A percentile compares a stretch with the other conserved stretches of the same genome.
Evolutionary conservation across 2,329 filamentous ascomycete genomes (phyloP).

Genomic region (Trichoderma sp.): DNA sequence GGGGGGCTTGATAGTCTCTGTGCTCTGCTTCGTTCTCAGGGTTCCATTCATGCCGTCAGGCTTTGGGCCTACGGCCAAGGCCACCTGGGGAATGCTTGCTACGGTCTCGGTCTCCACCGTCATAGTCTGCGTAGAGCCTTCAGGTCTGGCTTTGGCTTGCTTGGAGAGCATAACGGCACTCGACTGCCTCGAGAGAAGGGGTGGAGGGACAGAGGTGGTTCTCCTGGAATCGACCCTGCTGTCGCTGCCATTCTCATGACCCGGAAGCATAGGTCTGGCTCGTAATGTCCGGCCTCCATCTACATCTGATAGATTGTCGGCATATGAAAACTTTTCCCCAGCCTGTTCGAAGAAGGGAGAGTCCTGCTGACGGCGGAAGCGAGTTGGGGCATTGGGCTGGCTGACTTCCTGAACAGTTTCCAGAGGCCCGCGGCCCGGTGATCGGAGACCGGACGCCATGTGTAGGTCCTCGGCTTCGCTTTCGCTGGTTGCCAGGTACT

Average conservation of each 20-base stretch:
- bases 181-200: conserved; percentile 62
- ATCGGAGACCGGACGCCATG: conserved; percentile 52
- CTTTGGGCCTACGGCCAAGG: conserved; percentile 64
- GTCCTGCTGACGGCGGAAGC: conserved; percentile 38
- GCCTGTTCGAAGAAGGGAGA: conserved; percentile 49
- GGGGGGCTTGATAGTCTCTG: conserved; percentile 92
- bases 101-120: conserved; percentile 98
- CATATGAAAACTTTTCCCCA: conserved; percentile 47
- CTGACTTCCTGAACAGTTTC: conserved; percentile 93
- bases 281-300: conserved; percentile 44
- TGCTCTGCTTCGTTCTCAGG: conserved; percentile 81
- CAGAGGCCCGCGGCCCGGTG: conserved; percentile 62
- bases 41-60: conserved; percentile 66
- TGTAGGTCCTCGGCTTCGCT: conserved; percentile 53
- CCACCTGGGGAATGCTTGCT: conserved; percentile 80
- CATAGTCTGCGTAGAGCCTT: conserved; percentile 84
- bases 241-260: conserved; percentile 64
- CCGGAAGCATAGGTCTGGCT: conserved; percentile 46
- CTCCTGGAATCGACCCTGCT: conserved; percentile 47
- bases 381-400: conserved; percentile 67
- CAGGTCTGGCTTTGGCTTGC: conserved; percentile 67
- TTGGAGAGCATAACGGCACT: conserved; percentile 58
- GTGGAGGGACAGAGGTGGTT: conserved; percentile 49
- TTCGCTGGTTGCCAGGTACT: conserved; percentile 41
- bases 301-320: conserved; percentile 40